Percentiles rank a stretch among this genome's conserved stretches.
Conservation (phyloP, 2,329 filamentous ascomycete genomes). For the Fusarium sp. region DNA sequence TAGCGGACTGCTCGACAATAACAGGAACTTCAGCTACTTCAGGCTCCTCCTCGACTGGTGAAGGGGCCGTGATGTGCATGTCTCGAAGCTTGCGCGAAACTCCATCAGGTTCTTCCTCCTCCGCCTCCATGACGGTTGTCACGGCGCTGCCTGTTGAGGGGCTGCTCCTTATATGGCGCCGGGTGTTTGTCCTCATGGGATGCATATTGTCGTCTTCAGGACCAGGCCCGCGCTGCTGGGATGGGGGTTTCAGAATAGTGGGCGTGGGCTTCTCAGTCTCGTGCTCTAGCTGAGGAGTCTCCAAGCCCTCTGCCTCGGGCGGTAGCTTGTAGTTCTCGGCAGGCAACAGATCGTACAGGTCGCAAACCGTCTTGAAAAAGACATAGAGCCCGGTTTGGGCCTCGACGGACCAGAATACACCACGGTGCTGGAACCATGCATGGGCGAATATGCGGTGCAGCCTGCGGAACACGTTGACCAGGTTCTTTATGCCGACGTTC, state of each 20-base stretch:
- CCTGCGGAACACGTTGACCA: constrained; percentile 94
- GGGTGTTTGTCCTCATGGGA: constrained; percentile 75
- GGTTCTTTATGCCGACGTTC: constrained; percentile 77
- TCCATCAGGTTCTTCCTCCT: constrained; percentile 74
- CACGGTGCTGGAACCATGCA: constrained; percentile 97
- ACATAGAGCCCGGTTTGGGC: constrained; percentile 91
- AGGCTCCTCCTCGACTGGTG: constrained; percentile 67
- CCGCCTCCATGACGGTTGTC: constrained; percentile 83
- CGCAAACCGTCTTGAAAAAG: constrained; percentile 97
- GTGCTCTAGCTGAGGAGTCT: constrained; percentile 56
- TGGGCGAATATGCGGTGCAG: constrained; percentile 98
- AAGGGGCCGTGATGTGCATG: constrained; percentile 60
- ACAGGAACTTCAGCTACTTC: constrained; percentile 55
- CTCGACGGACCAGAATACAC: constrained; percentile 95
- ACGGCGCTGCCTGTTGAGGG: constrained; percentile 83
- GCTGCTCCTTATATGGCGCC: constrained; percentile 83
- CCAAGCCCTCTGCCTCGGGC: constrained; percentile 88
- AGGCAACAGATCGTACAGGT: constrained; percentile 88
- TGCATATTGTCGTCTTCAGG: constrained; percentile 62
- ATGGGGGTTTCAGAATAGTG: constrained; percentile 50
- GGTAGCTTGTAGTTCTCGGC: constrained; percentile 97
- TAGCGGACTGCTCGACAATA: constrained; percentile 52
- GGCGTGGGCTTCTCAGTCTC: constrained; percentile 54
- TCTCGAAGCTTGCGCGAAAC: constrained; percentile 58
- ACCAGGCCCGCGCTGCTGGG: constrained; percentile 43